phyloP scores from a whole-genome alignment of 441 rosid genomes.

The Populus tomentosa region DNA sequence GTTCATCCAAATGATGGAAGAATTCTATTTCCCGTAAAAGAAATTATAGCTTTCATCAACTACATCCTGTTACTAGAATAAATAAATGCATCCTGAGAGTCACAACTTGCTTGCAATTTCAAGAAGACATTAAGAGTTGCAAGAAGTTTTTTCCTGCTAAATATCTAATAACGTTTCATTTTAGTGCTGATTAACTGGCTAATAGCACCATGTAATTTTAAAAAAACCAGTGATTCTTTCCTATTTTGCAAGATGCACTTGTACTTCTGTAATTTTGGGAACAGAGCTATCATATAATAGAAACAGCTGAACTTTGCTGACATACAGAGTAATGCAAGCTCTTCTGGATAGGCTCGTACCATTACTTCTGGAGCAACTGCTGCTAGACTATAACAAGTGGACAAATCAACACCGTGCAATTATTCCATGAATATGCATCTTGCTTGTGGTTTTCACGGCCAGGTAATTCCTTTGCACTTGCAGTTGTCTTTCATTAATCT shows the following conservation, averaged over 20 bases:
- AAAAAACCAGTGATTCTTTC: background rate
- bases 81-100: background rate
- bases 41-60: background rate
- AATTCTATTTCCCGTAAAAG: background rate
- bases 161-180: background rate
- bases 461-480: slow-evolving; percentile 6
- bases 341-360: slow-evolving; percentile 70
- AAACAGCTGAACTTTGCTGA: slow-evolving; percentile 12
- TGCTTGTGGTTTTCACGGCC: background rate
- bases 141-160: background rate
- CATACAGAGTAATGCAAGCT: slow-evolving; percentile 70
- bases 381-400: slow-evolving; percentile 62
- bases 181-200: background rate
- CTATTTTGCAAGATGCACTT: background rate
- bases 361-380: slow-evolving; percentile 50
- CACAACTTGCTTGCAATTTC: background rate
- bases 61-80: too few species aligned
- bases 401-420: slow-evolving; percentile 24
- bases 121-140: background rate
- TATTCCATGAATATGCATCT: slow-evolving; percentile 3
- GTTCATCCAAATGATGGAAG: background rate
- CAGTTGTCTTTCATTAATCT: background rate
- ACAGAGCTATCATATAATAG: background rate
- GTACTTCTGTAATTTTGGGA: background rate
- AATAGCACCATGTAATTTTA: background rate